Percentiles rank a stretch among this genome's conserved stretches.
These are phyloP conservation scores for Aspergillus thermomutatus DNA, from an alignment of 2,329 filamentous ascomycete genomes.

Conservation along the genomic window DNA sequence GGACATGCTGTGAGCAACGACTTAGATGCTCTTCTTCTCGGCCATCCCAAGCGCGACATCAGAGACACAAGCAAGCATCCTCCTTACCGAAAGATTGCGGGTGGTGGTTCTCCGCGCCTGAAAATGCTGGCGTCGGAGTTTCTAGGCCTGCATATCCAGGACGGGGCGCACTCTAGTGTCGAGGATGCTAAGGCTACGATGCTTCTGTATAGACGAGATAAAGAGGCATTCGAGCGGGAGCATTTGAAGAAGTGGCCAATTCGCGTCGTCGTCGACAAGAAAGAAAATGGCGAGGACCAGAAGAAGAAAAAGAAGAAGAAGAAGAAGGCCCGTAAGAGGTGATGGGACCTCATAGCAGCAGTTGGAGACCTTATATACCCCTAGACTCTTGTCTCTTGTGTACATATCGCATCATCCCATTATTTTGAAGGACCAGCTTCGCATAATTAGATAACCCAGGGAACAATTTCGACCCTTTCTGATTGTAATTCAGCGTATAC, in stretches of 20 bases:
- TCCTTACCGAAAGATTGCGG: constrained; percentile 64
- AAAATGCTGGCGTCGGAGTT: constrained; percentile 56
- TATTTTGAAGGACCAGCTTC: not conserved
- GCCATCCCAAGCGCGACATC: constrained; percentile 72
- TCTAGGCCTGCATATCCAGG: constrained; percentile 58
- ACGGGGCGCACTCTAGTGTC: constrained; percentile 58
- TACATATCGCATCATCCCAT: not conserved
- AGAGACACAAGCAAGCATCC: constrained; percentile 79
- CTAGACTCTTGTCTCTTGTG: not conserved
- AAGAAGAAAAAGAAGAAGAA: constrained; percentile 49
- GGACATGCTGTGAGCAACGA: constrained; percentile 83
- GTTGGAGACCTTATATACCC: constrained; percentile 15
- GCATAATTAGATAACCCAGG: not conserved
- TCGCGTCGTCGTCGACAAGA: constrained; percentile 31
- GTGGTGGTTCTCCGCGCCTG: constrained; percentile 48
- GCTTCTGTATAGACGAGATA: constrained; percentile 79
- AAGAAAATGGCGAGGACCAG: constrained; percentile 32
- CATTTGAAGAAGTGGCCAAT: constrained; percentile 64
- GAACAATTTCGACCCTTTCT: not conserved
- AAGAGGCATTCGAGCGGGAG: constrained; percentile 80
- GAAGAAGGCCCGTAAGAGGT: constrained; percentile 44
- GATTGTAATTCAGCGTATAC: not conserved
- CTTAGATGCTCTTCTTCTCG: constrained; percentile 69
- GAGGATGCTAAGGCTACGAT: constrained; percentile 87
- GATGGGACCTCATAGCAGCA: constrained; percentile 14